Percentiles rank a stretch among this genome's conserved stretches.
Conservation (phyloP, 495 filamentous ascomycete genomes). For the Geoglossum glabrum region DNA sequence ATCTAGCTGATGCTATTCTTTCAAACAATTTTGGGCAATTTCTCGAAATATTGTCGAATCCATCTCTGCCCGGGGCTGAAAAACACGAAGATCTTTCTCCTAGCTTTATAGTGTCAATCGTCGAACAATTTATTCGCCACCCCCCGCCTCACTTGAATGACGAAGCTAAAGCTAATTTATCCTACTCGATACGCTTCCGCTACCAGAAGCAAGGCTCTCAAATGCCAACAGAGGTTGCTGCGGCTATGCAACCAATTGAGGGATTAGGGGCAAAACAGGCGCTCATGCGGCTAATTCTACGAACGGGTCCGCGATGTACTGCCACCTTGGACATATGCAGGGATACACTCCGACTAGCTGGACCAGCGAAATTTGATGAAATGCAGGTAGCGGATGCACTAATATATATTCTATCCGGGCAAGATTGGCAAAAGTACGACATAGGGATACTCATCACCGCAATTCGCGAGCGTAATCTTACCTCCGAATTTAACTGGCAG, state of each 20-base stretch:
- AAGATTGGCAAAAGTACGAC: slow-evolving; percentile 45
- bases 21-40: slow-evolving; percentile 55
- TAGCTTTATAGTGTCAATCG: slow-evolving; percentile 48
- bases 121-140: slow-evolving; percentile 65
- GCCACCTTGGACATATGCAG: slow-evolving; percentile 30
- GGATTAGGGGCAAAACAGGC: slow-evolving; percentile 42
- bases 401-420: slow-evolving; percentile 60
- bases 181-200: slow-evolving; percentile 42
- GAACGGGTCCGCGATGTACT: slow-evolving; percentile 43
- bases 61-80: slow-evolving; percentile 19
- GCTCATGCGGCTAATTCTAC: slow-evolving; percentile 59
- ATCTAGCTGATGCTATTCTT: slow-evolving; percentile 61
- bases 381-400: slow-evolving; percentile 65
- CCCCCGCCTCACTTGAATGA: slow-evolving; percentile 67
- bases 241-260: slow-evolving; percentile 52
- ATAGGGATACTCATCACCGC: slow-evolving; percentile 52
- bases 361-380: slow-evolving; percentile 48
- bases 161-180: slow-evolving; percentile 45
- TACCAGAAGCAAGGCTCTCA: slow-evolving; percentile 40
- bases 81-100: slow-evolving; percentile 40
- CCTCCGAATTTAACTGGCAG: slow-evolving; percentile 55
- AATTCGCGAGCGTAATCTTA: slow-evolving; percentile 31
- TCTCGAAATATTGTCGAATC: slow-evolving; percentile 43
- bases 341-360: slow-evolving; percentile 44
- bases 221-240: slow-evolving; percentile 49